phyloP scores from a whole-genome alignment of 179 eudicot species.

The Pouteria campechiana region DNA sequence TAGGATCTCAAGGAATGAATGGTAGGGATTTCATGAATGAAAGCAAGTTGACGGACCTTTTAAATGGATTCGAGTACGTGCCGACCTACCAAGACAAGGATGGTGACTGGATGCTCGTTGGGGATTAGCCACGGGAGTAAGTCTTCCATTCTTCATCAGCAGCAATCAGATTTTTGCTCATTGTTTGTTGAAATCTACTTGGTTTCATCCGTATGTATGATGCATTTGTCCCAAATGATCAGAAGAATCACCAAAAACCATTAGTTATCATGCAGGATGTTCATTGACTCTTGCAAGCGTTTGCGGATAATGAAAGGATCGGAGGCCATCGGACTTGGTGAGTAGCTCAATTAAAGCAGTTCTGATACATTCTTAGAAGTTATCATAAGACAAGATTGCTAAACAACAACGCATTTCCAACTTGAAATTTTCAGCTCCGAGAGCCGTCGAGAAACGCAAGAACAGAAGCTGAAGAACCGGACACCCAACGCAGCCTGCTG shows the following conservation, averaged over 20 bases:
- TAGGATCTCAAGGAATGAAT: conserved; percentile 51
- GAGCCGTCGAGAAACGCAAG: conserved; percentile 39
- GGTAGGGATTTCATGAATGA: conserved; percentile 60
- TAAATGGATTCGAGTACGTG: conserved; percentile 50
- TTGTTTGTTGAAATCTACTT: too few relatives aligned
- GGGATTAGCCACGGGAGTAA: conserved; percentile 95
- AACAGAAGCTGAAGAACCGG: conserved; percentile 31
- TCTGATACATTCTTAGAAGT: not conserved
- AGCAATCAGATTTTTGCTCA: too few relatives aligned
- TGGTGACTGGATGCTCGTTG: conserved; percentile 96
- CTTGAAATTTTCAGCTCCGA: conserved; percentile 24
- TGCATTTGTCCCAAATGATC: too few relatives aligned
- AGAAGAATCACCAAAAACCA: too few relatives aligned
- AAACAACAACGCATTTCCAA: not conserved
- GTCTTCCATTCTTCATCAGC: too few relatives aligned
- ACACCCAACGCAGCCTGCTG: too few relatives aligned
- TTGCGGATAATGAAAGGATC: conserved; percentile 46
- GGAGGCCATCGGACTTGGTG: conserved; percentile 41
- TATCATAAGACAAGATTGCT: not conserved
- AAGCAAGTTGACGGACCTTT: conserved; percentile 45
- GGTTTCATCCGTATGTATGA: too few relatives aligned
- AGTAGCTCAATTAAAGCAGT: not conserved
- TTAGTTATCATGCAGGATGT: conserved; percentile 28
- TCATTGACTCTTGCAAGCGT: conserved; percentile 41
- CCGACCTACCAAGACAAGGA: conserved; percentile 87